Conservation (phyloP, 108 stramenopile species). For the Mayamaea pseudoterrestris region DNA sequence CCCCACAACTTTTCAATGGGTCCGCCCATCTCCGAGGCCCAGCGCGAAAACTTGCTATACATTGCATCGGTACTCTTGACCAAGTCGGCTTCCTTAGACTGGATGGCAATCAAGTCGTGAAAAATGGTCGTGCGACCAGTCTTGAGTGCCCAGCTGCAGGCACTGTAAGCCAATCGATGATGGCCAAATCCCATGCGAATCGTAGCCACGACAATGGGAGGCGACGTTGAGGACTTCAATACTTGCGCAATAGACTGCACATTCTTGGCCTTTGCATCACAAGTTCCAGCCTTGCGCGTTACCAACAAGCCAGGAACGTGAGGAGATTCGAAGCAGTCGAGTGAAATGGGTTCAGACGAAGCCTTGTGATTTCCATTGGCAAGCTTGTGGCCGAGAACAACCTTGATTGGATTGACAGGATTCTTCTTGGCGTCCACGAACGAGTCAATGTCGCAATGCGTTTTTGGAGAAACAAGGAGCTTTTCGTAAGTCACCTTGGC, state of each 20-base stretch:
- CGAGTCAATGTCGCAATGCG: conserved; percentile 30
- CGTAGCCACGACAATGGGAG: conserved; percentile 74
- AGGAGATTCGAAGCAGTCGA: conserved; percentile 16
- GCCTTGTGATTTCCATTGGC: conserved; percentile 20
- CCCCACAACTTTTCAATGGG: conserved; percentile 74
- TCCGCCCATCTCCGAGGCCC: conserved; percentile 79
- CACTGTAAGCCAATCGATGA: conserved; percentile 86
- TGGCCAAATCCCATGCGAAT: conserved; percentile 95
- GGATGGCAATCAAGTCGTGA: conserved; percentile 87
- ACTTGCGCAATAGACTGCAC: too few relatives aligned
- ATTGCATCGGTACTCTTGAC: conserved; percentile 67
- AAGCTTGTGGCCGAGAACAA: conserved; percentile 20
- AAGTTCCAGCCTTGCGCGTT: conserved; percentile 9
- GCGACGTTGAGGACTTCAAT: too few relatives aligned
- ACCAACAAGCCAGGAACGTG: conserved; percentile 36
- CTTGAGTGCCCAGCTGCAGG: conserved; percentile 69
- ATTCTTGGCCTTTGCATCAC: conserved; percentile 2
- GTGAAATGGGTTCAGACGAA: conserved; percentile 10
- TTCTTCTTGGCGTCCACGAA: conserved; percentile 15
- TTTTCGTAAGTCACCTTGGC: conserved; percentile 9
- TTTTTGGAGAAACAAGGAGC: conserved; percentile 1
- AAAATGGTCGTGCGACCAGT: conserved; percentile 44
- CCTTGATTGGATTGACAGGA: conserved; percentile 28
- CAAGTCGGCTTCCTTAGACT: conserved; percentile 70
- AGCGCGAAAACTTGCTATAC: conserved; percentile 66